Conservation (phyloP, 2,329 filamentous ascomycete genomes). For the Madurella mycetomatis region DNA sequence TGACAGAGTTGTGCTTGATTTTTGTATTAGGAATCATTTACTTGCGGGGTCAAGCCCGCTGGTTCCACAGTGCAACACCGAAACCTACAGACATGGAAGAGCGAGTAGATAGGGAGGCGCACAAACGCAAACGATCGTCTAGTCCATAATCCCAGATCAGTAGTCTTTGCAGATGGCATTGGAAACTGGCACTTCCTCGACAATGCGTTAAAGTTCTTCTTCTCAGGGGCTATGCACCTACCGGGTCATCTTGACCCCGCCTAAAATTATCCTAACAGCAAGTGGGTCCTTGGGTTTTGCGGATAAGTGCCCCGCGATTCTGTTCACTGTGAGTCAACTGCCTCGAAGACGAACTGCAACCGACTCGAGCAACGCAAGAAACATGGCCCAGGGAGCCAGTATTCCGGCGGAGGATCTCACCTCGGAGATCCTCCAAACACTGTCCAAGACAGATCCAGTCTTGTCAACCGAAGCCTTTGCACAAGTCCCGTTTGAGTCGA, state of each 20-base stretch:
- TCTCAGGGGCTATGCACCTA: conserved; percentile 11
- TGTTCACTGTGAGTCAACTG: conserved; percentile 19
- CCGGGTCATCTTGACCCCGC: conserved; percentile 3
- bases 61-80: too few relatives aligned
- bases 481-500: conserved; percentile 56
- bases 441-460: conserved; percentile 61
- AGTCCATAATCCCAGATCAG: too few relatives aligned
- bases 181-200: not conserved
- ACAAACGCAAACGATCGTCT: too few relatives aligned
- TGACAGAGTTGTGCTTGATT: too few relatives aligned
- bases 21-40: too few relatives aligned
- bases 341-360: not conserved
- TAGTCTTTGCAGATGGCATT: too few relatives aligned
- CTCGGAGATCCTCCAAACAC: conserved; percentile 59
- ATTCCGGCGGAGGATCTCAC: conserved; percentile 52
- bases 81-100: too few relatives aligned
- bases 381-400: conserved; percentile 19
- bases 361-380: conserved; percentile 1
- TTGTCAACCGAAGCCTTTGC: conserved; percentile 68
- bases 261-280: conserved; percentile 12
- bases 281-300: conserved; percentile 15
- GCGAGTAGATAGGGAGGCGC: too few relatives aligned
- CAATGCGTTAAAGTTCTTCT: not conserved
- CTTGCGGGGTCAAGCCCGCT: too few relatives aligned
- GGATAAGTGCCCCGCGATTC: conserved; percentile 19